Conservation (phyloP, 257 asterid species). For the Rauvolfia tetraphylla region DNA sequence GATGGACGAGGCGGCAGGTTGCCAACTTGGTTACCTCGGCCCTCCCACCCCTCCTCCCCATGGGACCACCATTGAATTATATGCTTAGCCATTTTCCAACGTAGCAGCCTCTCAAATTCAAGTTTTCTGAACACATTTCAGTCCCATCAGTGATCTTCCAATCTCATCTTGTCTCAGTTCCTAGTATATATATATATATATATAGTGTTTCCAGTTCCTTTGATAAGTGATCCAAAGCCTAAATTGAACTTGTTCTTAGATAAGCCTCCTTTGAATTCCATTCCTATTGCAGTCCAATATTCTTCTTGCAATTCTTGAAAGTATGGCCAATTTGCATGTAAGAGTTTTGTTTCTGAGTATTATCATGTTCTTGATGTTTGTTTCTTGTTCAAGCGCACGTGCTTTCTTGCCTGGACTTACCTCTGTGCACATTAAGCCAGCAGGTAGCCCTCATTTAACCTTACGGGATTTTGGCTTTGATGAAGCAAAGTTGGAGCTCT, state of each 20-base stretch:
- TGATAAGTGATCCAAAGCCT: neutral
- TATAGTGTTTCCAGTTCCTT: neutral
- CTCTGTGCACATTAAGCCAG: neutral
- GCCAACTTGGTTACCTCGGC: too few relatives aligned
- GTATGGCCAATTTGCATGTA: slow-evolving; percentile 3
- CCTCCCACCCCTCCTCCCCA: too few relatives aligned
- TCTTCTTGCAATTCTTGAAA: neutral
- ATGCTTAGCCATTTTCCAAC: slow-evolving; percentile 22
- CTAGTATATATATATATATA: neutral
- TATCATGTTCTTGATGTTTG: slow-evolving; percentile 6
- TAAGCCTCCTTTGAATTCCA: neutral
- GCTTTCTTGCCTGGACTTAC: neutral
- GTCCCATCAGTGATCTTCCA: slow-evolving; percentile 20
- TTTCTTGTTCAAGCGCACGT: neutral
- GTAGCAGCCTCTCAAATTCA: neutral
- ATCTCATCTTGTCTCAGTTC: slow-evolving; percentile 11
- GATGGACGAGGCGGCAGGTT: too few relatives aligned
- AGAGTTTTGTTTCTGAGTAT: slow-evolving; percentile 14
- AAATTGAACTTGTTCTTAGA: neutral
- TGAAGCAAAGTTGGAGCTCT: slow-evolving; percentile 30
- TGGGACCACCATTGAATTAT: slow-evolving; percentile 17
- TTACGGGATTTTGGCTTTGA: slow-evolving; percentile 33
- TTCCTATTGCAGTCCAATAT: neutral
- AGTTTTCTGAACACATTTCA: neutral
- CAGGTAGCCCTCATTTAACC: neutral